These are phyloP conservation scores for Acidomyces sp. DNA, from an alignment of 495 filamentous ascomycete species.

Conservation along the genomic window DNA sequence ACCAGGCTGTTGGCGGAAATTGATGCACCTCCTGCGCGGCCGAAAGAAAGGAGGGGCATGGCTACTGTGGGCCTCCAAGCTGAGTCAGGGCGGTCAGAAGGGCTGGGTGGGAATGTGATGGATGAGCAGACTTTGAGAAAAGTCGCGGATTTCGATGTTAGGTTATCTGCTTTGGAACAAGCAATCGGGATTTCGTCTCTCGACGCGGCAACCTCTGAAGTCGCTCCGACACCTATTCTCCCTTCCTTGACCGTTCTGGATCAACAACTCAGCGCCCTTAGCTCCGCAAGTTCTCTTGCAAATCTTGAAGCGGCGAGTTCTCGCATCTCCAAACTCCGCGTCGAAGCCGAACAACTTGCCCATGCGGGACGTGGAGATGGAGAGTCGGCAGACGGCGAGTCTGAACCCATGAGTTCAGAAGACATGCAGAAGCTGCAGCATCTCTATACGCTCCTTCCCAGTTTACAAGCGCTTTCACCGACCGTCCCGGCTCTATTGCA, in stretches of 20 bases:
- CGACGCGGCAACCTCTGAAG: conserved; percentile 48
- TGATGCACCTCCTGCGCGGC: conserved; percentile 15
- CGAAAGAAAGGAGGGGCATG: conserved; percentile 4
- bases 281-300: conserved; percentile 43
- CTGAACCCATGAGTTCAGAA: background rate
- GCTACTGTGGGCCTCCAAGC: background rate
- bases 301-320: conserved; percentile 63
- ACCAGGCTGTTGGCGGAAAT: conserved; percentile 22
- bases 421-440: conserved; percentile 10
- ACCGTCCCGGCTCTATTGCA: conserved; percentile 76
- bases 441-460: conserved; percentile 75
- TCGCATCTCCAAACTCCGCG: conserved; percentile 55
- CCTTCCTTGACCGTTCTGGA: conserved; percentile 69
- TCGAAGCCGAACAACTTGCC: conserved; percentile 58
- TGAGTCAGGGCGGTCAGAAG: too few species aligned
- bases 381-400: conserved; percentile 16
- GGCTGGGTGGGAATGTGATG: conserved; percentile 13
- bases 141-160: conserved; percentile 75
- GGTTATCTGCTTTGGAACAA: conserved; percentile 65
- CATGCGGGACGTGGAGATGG: background rate
- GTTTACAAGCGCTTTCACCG: conserved; percentile 76
- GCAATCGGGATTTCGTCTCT: conserved; percentile 64
- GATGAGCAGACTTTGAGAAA: conserved; percentile 43
- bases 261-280: conserved; percentile 52
- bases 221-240: conserved; percentile 49